Percentiles rank a stretch among this genome's conserved stretches.
Conservation (phyloP, 345 rosid species). For the Passiflora organensis region DNA sequence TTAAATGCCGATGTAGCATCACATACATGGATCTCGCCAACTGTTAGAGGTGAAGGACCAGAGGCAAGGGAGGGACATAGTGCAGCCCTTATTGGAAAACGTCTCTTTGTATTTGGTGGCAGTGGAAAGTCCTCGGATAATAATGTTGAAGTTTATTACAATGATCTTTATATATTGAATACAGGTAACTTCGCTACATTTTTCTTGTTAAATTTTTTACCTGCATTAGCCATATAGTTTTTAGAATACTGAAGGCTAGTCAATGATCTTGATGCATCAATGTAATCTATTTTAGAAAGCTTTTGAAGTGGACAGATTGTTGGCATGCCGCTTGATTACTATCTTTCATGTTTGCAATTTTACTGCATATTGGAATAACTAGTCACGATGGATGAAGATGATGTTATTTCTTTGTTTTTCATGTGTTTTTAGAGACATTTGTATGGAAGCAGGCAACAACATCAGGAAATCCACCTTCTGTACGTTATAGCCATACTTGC, state of each 20-base stretch:
- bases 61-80: conserved; percentile 93
- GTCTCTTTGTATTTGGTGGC: conserved; percentile 89
- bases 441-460: conserved; percentile 81
- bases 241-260: too few species aligned
- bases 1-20: conserved; percentile 42
- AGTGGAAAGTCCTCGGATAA: conserved; percentile 65
- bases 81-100: conserved; percentile 87
- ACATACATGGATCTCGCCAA: conserved; percentile 82
- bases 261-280: background rate
- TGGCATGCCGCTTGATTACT: background rate
- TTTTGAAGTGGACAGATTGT: too few species aligned
- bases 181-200: conserved; percentile 50
- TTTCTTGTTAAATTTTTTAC: too few species aligned
- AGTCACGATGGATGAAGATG: background rate
- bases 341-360: background rate
- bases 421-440: conserved; percentile 62
- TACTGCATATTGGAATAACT: background rate
- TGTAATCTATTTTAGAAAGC: too few species aligned
- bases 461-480: conserved; percentile 80
- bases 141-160: conserved; percentile 76
- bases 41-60: conserved; percentile 88
- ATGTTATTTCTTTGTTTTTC: background rate
- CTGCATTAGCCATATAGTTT: too few species aligned
- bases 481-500: conserved; percentile 94
- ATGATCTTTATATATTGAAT: conserved; percentile 78